Conservation (phyloP, 805 yeast species). For the Kazachstania kunashirensis region DNA sequence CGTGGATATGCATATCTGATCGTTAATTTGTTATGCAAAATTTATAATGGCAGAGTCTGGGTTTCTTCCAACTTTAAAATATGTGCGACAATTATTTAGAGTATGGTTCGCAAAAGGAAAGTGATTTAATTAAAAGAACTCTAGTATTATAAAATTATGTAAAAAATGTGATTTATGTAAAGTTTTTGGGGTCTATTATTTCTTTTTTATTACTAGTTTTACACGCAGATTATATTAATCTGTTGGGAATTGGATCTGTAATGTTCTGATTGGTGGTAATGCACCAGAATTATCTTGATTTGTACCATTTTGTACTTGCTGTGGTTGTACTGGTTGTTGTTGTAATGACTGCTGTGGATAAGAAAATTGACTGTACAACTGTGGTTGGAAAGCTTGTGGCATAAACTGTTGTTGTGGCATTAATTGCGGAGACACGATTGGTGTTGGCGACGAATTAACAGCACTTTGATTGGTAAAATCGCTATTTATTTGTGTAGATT, state of each 20-base stretch:
- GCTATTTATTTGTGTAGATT: not conserved
- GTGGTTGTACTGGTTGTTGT: slow-evolving; percentile 1
- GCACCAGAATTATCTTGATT: slow-evolving; percentile 5
- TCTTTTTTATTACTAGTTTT: not conserved
- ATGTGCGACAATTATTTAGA: too few relatives aligned
- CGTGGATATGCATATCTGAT: too few relatives aligned
- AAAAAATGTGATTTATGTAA: too few relatives aligned
- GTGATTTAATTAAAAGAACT: too few relatives aligned
- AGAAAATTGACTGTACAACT: not conserved
- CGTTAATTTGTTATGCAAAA: too few relatives aligned
- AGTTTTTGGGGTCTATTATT: not conserved
- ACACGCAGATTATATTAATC: slow-evolving; percentile 12
- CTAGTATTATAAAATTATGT: too few relatives aligned
- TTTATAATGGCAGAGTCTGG: too few relatives aligned
- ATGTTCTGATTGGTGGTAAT: slow-evolving; percentile 27
- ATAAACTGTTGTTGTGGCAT: not conserved
- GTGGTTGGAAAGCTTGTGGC: not conserved
- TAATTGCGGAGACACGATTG: slow-evolving; percentile 1
- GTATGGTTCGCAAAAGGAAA: too few relatives aligned
- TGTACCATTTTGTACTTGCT: slow-evolving; percentile 1
- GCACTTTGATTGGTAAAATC: not conserved
- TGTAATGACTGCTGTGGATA: not conserved
- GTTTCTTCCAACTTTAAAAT: too few relatives aligned
- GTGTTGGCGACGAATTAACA: not conserved
- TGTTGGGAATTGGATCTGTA: slow-evolving; percentile 26